Percentiles rank a stretch among this genome's conserved stretches.
Conservation (phyloP, 1,284 basidiomycete species). For the Apiotrichum sp. region DNA sequence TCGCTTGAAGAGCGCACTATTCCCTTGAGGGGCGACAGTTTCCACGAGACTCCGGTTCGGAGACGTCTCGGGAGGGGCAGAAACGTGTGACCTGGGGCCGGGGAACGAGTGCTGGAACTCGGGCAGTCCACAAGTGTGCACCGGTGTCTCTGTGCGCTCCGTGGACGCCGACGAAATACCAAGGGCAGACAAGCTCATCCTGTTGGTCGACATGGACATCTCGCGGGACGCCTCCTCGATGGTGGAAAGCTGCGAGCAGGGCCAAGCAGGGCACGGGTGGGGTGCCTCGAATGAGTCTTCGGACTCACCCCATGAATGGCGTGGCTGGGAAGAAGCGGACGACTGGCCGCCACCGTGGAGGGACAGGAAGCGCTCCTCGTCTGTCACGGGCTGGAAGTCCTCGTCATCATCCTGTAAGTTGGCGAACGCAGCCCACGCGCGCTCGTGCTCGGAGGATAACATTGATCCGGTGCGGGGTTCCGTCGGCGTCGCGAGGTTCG, state of each 20-base stretch:
- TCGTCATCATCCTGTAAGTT: not conserved
- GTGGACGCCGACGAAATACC: not conserved
- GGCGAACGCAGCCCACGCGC: conserved; percentile 1
- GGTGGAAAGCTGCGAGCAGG: not conserved
- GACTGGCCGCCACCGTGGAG: not conserved
- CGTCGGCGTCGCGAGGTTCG: not conserved
- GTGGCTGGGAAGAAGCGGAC: not conserved
- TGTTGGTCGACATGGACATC: not conserved
- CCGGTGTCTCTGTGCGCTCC: not conserved
- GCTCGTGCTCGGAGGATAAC: not conserved
- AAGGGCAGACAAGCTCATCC: not conserved
- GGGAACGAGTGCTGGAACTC: not conserved
- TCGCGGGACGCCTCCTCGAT: not conserved
- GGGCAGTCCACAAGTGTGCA: too few species aligned
- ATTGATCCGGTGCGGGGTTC: not conserved
- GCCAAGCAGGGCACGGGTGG: not conserved
- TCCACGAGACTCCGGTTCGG: not conserved
- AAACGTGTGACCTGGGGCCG: not conserved
- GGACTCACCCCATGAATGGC: not conserved
- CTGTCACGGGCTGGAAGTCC: not conserved
- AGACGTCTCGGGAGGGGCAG: not conserved
- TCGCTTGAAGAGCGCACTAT: not conserved
- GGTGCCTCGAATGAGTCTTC: not conserved
- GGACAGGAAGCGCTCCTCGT: not conserved
- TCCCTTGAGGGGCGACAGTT: not conserved